Base-by-base conservation (phyloP, 2,329 filamentous ascomycete genomes). In the Coniochaeta ligniaria region DNA sequence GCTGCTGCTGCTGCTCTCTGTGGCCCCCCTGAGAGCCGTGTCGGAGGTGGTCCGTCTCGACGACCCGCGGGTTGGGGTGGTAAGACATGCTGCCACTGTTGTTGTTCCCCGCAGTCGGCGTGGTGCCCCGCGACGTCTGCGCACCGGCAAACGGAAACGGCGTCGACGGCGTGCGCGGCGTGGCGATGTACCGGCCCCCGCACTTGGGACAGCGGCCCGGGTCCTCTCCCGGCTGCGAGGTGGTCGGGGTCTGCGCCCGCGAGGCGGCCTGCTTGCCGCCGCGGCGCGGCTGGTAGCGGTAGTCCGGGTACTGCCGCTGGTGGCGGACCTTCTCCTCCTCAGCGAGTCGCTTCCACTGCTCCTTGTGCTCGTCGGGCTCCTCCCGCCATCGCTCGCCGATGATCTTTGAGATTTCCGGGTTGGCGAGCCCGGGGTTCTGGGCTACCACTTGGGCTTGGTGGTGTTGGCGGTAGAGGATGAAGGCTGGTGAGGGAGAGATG, bases 321-420 rank as follows among this genome's bases (percentile, higher is more conserved):
- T 99, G 95, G 20, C 90, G 88, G 63, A 86, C 80, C 78, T 98
- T 98, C 74, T 98, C 95, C 76, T 96, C 90, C 76, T 96, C 92
- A 62, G 95, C 95, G 60, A 96, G 83, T 63, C 83, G 82, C 74
- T 95, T 96, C 95, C 95, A 99, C 72, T 88, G 83, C 64, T 87
- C 84, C 75, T 96, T 96, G 61, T 87, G 82, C 59, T 90, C 85
- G 26, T 88, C 82, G 4, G 86, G 76, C 70, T 96, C 87, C 60
- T 86, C 83, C 69, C 89, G 87, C 95, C 95, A 99, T 83, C 93
- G 89, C 72, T 92, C 86, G 59, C 94, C 94, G 67, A 98, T 96
- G 68, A 98, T 96, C 76, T 97, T 97, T 65, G 94, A 97, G 68
- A 98, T 96, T 59, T 97, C 92, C 3, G 94, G 94, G 74, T 98